These are phyloP conservation scores for Candida multigemmis DNA, from an alignment of 805 yeast species.

Conservation along the genomic window DNA sequence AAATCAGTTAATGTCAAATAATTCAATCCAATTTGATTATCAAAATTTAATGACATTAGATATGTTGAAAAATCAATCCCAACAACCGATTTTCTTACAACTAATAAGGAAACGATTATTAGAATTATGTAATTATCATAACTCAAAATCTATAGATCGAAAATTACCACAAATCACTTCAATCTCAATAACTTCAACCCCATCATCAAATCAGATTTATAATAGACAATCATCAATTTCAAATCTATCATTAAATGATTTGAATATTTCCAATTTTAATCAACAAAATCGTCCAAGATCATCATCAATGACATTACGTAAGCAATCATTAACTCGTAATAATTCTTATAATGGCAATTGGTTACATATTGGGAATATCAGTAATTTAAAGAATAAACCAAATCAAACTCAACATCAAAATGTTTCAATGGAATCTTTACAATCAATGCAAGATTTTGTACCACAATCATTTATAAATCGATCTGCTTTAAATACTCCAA, in stretches of 20 bases:
- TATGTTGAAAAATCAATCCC: slow-evolving; percentile 17
- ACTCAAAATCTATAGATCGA: slow-evolving; percentile 2
- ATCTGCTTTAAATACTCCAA: slow-evolving; percentile 10
- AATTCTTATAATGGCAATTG: slow-evolving; percentile 28
- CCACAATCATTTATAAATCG: slow-evolving; percentile 30
- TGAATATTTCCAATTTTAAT: slow-evolving; percentile 23
- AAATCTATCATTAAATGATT: slow-evolving; percentile 30
- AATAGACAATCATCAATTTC: slow-evolving; percentile 30
- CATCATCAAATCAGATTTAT: slow-evolving; percentile 1
- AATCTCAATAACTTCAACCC: slow-evolving; percentile 10
- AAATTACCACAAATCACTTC: slow-evolving; percentile 17
- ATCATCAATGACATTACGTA: slow-evolving; percentile 28
- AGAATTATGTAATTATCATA: slow-evolving; percentile 25
- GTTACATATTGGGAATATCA: slow-evolving; percentile 36
- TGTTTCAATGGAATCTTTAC: slow-evolving; percentile 31
- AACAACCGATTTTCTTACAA: slow-evolving; percentile 31
- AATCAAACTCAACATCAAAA: slow-evolving; percentile 5
- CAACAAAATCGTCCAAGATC: slow-evolving; percentile 21
- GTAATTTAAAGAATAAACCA: slow-evolving; percentile 22
- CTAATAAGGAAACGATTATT: slow-evolving; percentile 31
- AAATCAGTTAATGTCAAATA: slow-evolving; percentile 7
- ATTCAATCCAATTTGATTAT: slow-evolving; percentile 16
- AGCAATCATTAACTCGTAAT: slow-evolving; percentile 35
- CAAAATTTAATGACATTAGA: slow-evolving; percentile 24
- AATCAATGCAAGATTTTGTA: slow-evolving; percentile 35